Conservation (phyloP, 2,329 filamentous ascomycete genomes). For the Nigrograna mackinnonii region DNA sequence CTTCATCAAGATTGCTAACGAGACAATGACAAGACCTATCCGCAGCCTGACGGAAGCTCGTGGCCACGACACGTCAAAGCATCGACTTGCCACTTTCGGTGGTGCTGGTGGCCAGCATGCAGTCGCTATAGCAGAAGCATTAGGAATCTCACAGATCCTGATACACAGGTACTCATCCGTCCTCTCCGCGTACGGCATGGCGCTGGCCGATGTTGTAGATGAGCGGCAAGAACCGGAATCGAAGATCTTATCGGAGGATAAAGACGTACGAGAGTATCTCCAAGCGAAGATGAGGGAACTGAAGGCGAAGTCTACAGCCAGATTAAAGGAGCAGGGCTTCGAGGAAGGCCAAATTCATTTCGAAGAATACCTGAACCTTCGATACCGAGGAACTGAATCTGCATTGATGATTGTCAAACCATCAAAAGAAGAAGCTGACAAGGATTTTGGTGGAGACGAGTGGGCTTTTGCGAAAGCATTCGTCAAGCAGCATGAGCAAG, state of each 20-base stretch:
- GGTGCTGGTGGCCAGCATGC: constrained; percentile 91
- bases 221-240: constrained; percentile 81
- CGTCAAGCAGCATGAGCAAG: constrained; percentile 83
- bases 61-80: constrained; percentile 87
- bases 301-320: constrained; percentile 71
- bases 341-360: constrained; percentile 73
- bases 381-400: constrained; percentile 88
- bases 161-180: constrained; percentile 88
- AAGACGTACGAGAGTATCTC: constrained; percentile 64
- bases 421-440: constrained; percentile 61
- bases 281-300: constrained; percentile 76
- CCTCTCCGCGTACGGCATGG: constrained; percentile 90
- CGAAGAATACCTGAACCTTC: constrained; percentile 93
- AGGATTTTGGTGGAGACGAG: constrained; percentile 64
- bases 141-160: constrained; percentile 84
- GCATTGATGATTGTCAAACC: constrained; percentile 88
- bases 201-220: constrained; percentile 88
- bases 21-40: constrained; percentile 89
- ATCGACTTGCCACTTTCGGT: constrained; percentile 89
- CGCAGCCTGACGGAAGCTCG: constrained; percentile 89
- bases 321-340: constrained; percentile 79
- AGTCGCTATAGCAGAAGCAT: constrained; percentile 82
- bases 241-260: constrained; percentile 61
- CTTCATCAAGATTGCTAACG: constrained; percentile 87
- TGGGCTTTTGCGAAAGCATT: constrained; percentile 89